Percentiles rank a stretch among this genome's conserved stretches.
Conservation (phyloP, 495 filamentous ascomycete species). For the Neurospora tetraspora region DNA sequence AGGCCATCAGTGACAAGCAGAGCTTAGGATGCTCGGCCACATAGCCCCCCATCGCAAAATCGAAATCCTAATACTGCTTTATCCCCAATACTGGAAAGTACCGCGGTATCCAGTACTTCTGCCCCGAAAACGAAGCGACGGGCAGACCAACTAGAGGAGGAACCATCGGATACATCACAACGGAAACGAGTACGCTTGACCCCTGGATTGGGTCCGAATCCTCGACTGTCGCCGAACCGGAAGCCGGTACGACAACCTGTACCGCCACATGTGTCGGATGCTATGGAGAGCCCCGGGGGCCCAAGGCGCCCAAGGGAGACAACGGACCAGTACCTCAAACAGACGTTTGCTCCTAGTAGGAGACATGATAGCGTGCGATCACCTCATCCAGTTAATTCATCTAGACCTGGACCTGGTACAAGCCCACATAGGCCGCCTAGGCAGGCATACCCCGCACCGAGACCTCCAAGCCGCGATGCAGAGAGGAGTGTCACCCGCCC, state of each 20-base stretch:
- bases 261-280: background rate
- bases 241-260: background rate
- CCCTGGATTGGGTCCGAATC: background rate
- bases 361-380: background rate
- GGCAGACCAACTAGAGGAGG: background rate
- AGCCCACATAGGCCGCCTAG: background rate
- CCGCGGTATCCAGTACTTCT: background rate
- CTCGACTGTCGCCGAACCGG: background rate
- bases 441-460: background rate
- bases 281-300: background rate
- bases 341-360: background rate
- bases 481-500: background rate
- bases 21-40: constrained; percentile 22
- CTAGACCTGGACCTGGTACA: background rate
- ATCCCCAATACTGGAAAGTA: background rate
- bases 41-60: background rate
- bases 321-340: background rate
- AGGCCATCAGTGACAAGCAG: constrained; percentile 34
- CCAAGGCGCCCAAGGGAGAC: background rate
- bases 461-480: background rate
- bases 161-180: background rate
- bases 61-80: background rate
- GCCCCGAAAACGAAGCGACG: background rate
- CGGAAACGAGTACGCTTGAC: background rate
- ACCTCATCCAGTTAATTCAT: background rate